Conservation (phyloP, 2,329 filamentous ascomycete genomes). For the Epichloe sp. region DNA sequence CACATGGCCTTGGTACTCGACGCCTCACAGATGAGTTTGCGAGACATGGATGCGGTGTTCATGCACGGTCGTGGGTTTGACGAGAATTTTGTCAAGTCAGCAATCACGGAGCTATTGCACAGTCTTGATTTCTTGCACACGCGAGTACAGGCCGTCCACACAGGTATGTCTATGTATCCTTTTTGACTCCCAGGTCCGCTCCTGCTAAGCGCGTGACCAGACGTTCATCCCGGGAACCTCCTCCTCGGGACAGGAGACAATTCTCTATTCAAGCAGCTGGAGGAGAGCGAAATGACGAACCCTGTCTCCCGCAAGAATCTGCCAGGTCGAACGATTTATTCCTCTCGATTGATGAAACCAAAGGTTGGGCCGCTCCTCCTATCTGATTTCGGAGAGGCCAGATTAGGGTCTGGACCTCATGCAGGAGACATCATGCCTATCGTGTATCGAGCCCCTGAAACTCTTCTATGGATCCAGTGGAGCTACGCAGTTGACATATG, state of each 20-base stretch:
- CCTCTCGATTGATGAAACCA: neutral
- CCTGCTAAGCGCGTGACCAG: neutral
- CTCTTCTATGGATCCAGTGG: neutral
- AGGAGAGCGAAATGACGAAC: neutral
- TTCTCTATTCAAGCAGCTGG: neutral
- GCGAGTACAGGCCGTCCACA: neutral
- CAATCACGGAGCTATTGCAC: neutral
- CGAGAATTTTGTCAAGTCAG: neutral
- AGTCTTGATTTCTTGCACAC: neutral
- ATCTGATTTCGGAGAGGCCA: neutral
- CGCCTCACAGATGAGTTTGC: neutral
- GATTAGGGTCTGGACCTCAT: slow-evolving; percentile 7
- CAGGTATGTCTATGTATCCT: neutral
- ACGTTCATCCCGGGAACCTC: neutral
- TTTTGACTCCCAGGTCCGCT: too few species aligned
- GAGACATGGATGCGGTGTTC: neutral
- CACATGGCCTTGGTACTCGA: neutral
- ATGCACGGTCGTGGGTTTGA: neutral
- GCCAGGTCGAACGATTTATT: neutral
- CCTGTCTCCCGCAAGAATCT: neutral
- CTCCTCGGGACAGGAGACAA: neutral
- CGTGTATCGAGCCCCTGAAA: neutral
- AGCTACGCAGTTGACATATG: neutral
- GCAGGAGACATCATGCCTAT: slow-evolving; percentile 17
- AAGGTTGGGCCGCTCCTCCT: slow-evolving; percentile 1